Evolutionary conservation across 495 filamentous ascomycete species (phyloP).

Genomic region (Aspergillus conjunctus): DNA sequence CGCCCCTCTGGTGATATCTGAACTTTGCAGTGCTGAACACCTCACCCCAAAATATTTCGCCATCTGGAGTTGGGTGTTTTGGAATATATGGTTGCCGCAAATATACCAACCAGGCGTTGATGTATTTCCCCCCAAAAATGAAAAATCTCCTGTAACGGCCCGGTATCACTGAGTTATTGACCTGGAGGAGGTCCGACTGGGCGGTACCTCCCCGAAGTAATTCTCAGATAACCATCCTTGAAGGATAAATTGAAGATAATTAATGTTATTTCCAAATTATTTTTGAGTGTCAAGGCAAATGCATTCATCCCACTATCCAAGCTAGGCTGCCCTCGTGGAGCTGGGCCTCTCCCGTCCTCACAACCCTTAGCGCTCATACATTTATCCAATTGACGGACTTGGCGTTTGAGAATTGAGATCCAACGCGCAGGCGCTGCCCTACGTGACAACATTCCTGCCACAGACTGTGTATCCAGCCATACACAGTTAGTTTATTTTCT

Average conservation of each 20-base stretch:
- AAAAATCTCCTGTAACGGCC: slow-evolving; percentile 6
- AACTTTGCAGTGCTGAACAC: too few species aligned
- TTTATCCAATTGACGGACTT: slow-evolving; percentile 20
- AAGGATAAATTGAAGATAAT: too few species aligned
- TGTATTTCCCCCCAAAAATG: neutral
- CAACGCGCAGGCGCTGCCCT: slow-evolving; percentile 32
- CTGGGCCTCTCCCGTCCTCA: neutral
- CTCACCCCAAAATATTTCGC: too few species aligned
- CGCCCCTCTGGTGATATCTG: too few species aligned
- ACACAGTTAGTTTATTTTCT: neutral
- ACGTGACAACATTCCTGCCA: slow-evolving; percentile 34
- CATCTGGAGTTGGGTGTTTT: too few species aligned
- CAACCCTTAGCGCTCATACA: slow-evolving; percentile 14
- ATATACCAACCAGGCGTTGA: neutral
- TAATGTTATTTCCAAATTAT: too few species aligned
- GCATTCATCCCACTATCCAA: too few species aligned
- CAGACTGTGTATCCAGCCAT: slow-evolving; percentile 21
- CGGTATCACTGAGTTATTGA: neutral
- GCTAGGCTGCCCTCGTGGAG: neutral
- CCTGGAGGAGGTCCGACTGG: too few species aligned
- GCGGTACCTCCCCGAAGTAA: too few species aligned
- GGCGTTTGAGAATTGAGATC: slow-evolving; percentile 26
- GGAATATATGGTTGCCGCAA: too few species aligned
- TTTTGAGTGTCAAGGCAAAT: too few species aligned
- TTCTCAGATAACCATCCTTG: too few species aligned